Conservation (phyloP, 108 stramenopile genomes). For the Bacterosira constricta region DNA sequence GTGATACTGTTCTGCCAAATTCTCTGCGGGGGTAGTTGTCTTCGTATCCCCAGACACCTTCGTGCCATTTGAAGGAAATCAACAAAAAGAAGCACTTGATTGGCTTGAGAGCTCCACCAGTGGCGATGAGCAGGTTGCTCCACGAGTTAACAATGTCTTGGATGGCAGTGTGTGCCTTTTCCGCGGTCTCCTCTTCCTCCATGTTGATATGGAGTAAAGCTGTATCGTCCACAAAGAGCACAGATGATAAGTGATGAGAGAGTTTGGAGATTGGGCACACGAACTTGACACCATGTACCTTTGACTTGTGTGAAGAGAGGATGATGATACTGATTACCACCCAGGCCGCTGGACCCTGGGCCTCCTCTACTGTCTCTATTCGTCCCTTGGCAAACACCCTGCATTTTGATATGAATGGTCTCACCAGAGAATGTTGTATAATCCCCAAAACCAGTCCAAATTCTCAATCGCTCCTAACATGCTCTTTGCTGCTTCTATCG, state of each 20-base stretch:
- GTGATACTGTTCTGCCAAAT: not conserved
- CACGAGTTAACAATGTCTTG: not conserved
- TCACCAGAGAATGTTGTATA: not conserved
- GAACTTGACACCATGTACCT: conserved; percentile 6
- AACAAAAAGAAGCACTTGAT: not conserved
- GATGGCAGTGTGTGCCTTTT: too few relatives aligned
- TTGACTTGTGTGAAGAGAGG: not conserved
- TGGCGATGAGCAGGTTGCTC: not conserved
- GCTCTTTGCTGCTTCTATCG: too few relatives aligned
- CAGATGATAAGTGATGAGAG: not conserved
- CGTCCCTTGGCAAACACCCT: conserved; percentile 38
- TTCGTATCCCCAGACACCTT: not conserved
- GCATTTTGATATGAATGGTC: not conserved
- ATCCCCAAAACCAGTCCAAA: conserved; percentile 14
- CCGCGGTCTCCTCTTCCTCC: not conserved
- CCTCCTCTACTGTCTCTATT: too few relatives aligned
- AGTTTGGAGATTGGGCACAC: not conserved
- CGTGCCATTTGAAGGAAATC: not conserved
- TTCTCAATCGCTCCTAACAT: too few relatives aligned
- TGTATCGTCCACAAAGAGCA: conserved; percentile 38
- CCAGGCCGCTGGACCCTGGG: conserved; percentile 42
- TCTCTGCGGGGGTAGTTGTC: not conserved
- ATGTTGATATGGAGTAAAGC: conserved; percentile 1
- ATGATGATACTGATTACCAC: conserved; percentile 22
- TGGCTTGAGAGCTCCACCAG: not conserved